Base-by-base conservation (phyloP, 108 stramenopile genomes). In the Nitzschia inconspicua region DNA sequence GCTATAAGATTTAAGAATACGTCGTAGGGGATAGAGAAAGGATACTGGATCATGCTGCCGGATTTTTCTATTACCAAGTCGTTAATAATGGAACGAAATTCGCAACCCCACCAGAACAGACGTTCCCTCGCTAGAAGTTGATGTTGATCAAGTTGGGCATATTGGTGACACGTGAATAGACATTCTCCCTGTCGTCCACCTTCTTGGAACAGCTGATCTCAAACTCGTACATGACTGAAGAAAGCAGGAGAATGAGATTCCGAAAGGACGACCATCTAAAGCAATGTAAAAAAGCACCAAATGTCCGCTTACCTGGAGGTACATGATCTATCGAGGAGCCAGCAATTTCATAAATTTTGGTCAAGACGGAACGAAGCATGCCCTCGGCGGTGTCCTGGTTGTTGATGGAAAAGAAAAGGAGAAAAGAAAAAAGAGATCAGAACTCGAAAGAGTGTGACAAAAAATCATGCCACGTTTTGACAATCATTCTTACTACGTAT, bases 61-160 rank as follows among this genome's bases (percentile, higher is more conserved):
- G n/a, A n/a, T n/a, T n/a, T n/a, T n/a, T n/a, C n/a, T n/a, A n/a
- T n/a, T n/a, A n/a, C n/a, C n/a, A n/a, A n/a, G n/a, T n/a, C n/a
- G n/a, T n/a, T n/a, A n/a, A n/a, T n/a, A n/a, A n/a, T n/a, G n/a
- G n/a, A n/a, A n/a, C n/a, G n/a, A n/a, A n/a, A n/a, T n/a, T n/a
- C n/a, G n/a, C n/a, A n/a, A n/a, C n/a, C n/a, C n/a, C n/a, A n/a
- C n/a, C n/a, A n/a, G n/a, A n/a, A n/a, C n/a, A n/a, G n/a, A n/a
- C n/a, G n/a, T n/a, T n/a, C n/a, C n/a, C n/a, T 14, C n/a, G 42
- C 44, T 47, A 84, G 63, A 70, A 76, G 44, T 80, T 79, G 47
- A 92, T 66, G 59, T 91, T 86, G 34, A 91, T 73, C 25, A 92
- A 73, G 24, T 86, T 76, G 32, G 90, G 90, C 71, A 92, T 79